Evolutionary conservation across 106 monocot genomes (phyloP).

Genomic region (Dendrobium huoshanense): DNA sequence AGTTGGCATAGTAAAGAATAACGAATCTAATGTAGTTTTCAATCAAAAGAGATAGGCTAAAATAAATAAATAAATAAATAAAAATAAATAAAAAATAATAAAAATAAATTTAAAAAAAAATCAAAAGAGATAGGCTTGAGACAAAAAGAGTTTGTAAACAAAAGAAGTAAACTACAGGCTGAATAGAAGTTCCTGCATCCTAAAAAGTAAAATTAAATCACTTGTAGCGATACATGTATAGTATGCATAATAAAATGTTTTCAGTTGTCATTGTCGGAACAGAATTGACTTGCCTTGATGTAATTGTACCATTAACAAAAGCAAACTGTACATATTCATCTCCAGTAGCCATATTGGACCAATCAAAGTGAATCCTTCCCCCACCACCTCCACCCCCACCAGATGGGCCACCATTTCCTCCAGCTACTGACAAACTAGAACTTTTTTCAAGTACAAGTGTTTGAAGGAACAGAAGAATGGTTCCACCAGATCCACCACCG

Average conservation of each 20-base stretch:
- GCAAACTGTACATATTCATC: constrained; percentile 89
- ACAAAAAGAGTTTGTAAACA: background rate
- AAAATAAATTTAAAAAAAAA: background rate
- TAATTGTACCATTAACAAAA: constrained; percentile 62
- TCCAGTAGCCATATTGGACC: constrained; percentile 80
- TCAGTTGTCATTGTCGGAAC: background rate
- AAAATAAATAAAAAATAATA: no score
- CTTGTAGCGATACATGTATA: background rate
- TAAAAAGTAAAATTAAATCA: background rate
- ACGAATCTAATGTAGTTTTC: background rate
- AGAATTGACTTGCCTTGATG: constrained; percentile 50
- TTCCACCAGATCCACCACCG: constrained; percentile 93
- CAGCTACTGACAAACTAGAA: constrained; percentile 63
- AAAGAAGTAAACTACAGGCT: background rate
- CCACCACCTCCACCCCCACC: constrained; percentile 94
- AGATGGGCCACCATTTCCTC: constrained; percentile 67
- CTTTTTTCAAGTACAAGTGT: constrained; percentile 39
- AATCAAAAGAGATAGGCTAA: background rate
- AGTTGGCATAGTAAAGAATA: background rate
- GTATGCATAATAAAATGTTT: background rate
- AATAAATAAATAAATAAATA: no score
- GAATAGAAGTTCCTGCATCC: background rate
- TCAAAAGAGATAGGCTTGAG: background rate
- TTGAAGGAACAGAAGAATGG: constrained; percentile 80
- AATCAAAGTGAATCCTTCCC: constrained; percentile 92